Conservation (phyloP, 2,329 filamentous ascomycete genomes). For the Akanthomyces uredinophilus region DNA sequence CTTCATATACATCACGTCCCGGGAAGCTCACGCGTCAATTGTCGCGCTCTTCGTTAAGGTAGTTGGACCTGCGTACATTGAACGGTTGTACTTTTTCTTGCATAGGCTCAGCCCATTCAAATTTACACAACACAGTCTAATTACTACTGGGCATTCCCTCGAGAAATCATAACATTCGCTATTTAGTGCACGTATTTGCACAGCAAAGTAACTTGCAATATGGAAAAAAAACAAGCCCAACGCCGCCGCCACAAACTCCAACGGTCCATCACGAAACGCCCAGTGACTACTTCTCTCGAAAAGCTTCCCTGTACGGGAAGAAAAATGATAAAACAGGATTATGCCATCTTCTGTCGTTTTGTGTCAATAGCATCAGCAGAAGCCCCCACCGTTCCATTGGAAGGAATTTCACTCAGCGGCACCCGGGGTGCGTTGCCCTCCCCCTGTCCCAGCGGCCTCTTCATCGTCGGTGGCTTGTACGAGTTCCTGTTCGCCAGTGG, state of each 20-base stretch:
- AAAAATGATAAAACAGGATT: not conserved
- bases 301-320: not conserved
- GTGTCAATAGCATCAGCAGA: constrained; percentile 34
- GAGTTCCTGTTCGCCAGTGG: constrained; percentile 54
- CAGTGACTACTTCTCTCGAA: not conserved
- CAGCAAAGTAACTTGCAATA: not conserved
- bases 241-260: constrained; percentile 11
- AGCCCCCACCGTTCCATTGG: constrained; percentile 31
- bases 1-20: not conserved
- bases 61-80: too few relatives aligned
- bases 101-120: too few relatives aligned
- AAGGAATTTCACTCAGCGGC: constrained; percentile 47
- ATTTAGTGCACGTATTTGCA: not conserved
- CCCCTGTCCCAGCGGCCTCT: constrained; percentile 35
- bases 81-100: too few relatives aligned
- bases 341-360: constrained; percentile 48
- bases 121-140: not conserved
- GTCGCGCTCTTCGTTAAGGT: too few relatives aligned
- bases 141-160: too few relatives aligned
- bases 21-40: not conserved
- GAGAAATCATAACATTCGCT: not conserved
- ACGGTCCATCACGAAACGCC: not conserved
- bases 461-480: constrained; percentile 57
- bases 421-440: constrained; percentile 31
- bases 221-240: not conserved